Evolutionary conservation across 345 rosid genomes (phyloP), one percentile per base, ranked within the genome.

Genomic region (Gossypium raimondii): DNA sequence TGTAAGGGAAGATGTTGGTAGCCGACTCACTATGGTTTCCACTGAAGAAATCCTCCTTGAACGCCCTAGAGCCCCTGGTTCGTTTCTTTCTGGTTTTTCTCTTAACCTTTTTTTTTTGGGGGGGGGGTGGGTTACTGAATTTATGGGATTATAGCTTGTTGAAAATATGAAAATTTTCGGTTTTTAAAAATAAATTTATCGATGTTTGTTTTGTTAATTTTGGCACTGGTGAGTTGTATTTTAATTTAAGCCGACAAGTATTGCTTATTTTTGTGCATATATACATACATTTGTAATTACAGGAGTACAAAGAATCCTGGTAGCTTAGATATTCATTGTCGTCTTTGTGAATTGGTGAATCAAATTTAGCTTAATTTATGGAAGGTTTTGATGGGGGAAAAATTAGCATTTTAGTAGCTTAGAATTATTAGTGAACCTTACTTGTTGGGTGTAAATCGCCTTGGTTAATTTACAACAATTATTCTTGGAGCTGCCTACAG

Each of bases 1-100:
- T 0, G 90, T 85, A 0, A 87, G 81, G 57, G 94, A 89, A 73
- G 93, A 88, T 7, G 91, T 86, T 62, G 89, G 90, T 16, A 79
- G 82, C 34, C 83, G 82, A 52, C 90, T 92, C 73, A 92, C 94
- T 25, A 85, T 88, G 92, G 92, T 86, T 20, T 93, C 97, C 14
- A 86, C 93, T 1, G 94, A 89, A 78, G 93, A 89, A 81, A 87
- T 91, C 69, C 60, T 87, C 24, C 75, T 93, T 3, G 91, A 89
- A 78, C 85, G 89, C 18, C 89, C 94, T 4, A 84, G 84, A 18
- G 85, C 87, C 20, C 90, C 86, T 75, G 93, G 93, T 89, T 78
- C 45, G 29, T 69, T 18, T 34, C 47, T 62, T 17, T 48, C 22
- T 60, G 47, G 38, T 8, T 58, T 41, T 59, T 52, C 38, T 44